Conservation (phyloP, 768 basidiomycete genomes). For the Piloderma croceum region DNA sequence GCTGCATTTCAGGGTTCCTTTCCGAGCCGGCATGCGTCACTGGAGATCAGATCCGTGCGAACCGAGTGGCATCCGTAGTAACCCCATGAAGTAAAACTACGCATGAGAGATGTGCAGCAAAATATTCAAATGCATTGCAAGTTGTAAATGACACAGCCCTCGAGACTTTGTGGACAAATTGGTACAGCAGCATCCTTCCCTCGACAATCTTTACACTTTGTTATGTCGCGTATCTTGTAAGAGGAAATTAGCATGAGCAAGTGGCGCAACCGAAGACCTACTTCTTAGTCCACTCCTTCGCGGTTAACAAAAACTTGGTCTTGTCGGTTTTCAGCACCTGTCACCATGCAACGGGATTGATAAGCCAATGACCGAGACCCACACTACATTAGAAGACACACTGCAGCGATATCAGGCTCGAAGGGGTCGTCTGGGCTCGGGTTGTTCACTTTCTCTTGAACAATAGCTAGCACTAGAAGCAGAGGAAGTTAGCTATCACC, state of each 20-base stretch:
- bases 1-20: too few relatives aligned
- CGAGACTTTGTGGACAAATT: too few relatives aligned
- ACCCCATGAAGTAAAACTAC: too few relatives aligned
- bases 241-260: background rate
- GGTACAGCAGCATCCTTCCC: too few relatives aligned
- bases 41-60: too few relatives aligned
- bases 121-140: background rate
- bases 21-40: too few relatives aligned
- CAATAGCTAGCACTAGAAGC: slow-evolving; percentile 58
- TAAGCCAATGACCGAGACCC: background rate
- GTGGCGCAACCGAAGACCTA: slow-evolving; percentile 25
- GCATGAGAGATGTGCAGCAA: background rate
- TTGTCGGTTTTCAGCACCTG: slow-evolving; percentile 77
- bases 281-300: slow-evolving; percentile 87
- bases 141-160: too few relatives aligned
- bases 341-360: slow-evolving; percentile 5
- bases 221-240: background rate
- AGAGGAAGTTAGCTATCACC: slow-evolving; percentile 4
- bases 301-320: slow-evolving; percentile 64
- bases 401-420: slow-evolving; percentile 80
- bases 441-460: slow-evolving; percentile 84
- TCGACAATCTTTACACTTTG: too few relatives aligned
- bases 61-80: too few relatives aligned
- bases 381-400: slow-evolving; percentile 31
- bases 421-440: slow-evolving; percentile 86